phyloP scores from a whole-genome alignment of 2,329 filamentous ascomycete species.

The Dryadomyces sulphureus region DNA sequence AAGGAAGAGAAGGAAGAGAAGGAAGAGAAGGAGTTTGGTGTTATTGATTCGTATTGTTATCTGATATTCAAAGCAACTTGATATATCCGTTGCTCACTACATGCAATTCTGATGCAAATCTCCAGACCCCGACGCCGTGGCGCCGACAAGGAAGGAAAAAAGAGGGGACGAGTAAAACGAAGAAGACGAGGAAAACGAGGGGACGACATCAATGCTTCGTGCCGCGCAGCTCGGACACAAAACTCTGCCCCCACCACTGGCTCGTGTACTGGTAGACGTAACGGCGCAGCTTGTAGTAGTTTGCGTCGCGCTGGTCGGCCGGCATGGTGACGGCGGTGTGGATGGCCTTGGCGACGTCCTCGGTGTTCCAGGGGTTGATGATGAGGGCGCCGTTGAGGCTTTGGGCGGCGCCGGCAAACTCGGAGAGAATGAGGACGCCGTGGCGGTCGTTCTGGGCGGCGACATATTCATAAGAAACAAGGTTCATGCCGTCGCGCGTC shows the following conservation, averaged over 20 bases:
- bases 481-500: conserved; percentile 97
- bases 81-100: too few relatives aligned
- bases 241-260: conserved; percentile 91
- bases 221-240: conserved; percentile 59
- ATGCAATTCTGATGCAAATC: too few relatives aligned
- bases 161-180: not conserved
- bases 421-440: conserved; percentile 86
- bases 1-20: too few relatives aligned
- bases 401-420: conserved; percentile 92
- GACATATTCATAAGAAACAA: conserved; percentile 97
- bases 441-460: conserved; percentile 82
- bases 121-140: too few relatives aligned
- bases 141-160: not conserved
- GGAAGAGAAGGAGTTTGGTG: too few relatives aligned
- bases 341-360: conserved; percentile 83
- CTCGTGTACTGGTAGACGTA: conserved; percentile 98
- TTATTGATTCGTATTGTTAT: too few relatives aligned
- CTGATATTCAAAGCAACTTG: too few relatives aligned
- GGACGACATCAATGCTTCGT: conserved; percentile 4
- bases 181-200: not conserved
- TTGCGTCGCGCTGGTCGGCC: conserved; percentile 69
- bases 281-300: conserved; percentile 83
- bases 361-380: conserved; percentile 97
- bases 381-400: conserved; percentile 86
- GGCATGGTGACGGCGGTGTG: conserved; percentile 96